These are phyloP conservation scores for Physcomitrium patens DNA, from an alignment of 225 moss, liverwort and hornwort genomes.

Conservation along the genomic window DNA sequence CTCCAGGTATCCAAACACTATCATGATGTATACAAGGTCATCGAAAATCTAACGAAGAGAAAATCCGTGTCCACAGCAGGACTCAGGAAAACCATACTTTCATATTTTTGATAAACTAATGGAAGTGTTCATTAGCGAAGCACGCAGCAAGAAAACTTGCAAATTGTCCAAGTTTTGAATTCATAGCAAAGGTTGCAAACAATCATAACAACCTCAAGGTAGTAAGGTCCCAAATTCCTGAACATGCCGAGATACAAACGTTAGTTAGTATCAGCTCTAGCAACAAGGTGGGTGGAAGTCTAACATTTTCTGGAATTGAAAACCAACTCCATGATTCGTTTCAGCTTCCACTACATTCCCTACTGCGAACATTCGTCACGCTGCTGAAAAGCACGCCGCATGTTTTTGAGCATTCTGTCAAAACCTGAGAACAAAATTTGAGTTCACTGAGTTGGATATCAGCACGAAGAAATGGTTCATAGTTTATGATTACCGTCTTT, in stretches of 20 bases:
- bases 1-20: too few relatives aligned
- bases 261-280: not conserved
- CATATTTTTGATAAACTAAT: too few relatives aligned
- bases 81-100: too few relatives aligned
- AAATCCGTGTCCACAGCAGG: too few relatives aligned
- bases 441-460: not conserved
- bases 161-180: not conserved
- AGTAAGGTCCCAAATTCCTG: constrained; percentile 3
- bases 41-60: too few relatives aligned
- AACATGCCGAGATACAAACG: not conserved
- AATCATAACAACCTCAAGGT: not conserved
- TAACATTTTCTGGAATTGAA: not conserved
- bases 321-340: not conserved
- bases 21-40: too few relatives aligned
- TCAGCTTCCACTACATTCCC: constrained; percentile 8
- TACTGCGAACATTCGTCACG: not conserved
- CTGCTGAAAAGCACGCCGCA: too few relatives aligned
- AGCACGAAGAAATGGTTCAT: not conserved
- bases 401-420: too few relatives aligned
- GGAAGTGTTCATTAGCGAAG: too few relatives aligned
- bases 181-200: not conserved
- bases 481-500: not conserved
- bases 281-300: not conserved
- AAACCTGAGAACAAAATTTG: constrained; percentile 8
- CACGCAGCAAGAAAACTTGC: not conserved